These are phyloP conservation scores for Lathyrus sativus DNA, from an alignment of 306 rosid species.

Conservation along the genomic window DNA sequence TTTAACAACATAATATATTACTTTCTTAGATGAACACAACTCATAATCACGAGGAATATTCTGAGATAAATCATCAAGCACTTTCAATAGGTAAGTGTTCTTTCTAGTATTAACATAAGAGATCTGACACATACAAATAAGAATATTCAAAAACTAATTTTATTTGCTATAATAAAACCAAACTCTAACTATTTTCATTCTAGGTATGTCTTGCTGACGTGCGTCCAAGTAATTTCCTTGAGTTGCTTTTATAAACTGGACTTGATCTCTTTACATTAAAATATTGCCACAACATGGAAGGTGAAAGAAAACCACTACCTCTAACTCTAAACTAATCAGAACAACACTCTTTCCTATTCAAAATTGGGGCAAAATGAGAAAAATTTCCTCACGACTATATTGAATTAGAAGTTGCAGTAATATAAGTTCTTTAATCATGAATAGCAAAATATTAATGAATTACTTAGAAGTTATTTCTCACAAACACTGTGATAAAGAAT, in stretches of 20 bases:
- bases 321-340: conserved; percentile 4
- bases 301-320: neutral
- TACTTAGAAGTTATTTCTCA: too few relatives aligned
- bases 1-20: neutral
- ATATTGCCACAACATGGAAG: neutral
- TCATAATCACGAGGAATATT: conserved; percentile 70
- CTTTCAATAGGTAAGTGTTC: conserved; percentile 81
- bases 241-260: too few relatives aligned
- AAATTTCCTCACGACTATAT: neutral
- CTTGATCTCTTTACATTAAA: too few relatives aligned
- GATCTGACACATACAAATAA: conserved; percentile 54
- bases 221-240: too few relatives aligned
- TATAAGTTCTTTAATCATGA: too few relatives aligned
- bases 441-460: too few relatives aligned
- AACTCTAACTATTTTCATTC: too few relatives aligned
- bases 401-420: neutral
- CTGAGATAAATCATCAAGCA: conserved; percentile 65
- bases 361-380: neutral
- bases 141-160: conserved; percentile 24
- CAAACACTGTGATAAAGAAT: too few relatives aligned
- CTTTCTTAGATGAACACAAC: conserved; percentile 81
- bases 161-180: conserved; percentile 1
- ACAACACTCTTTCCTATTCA: neutral
- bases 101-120: conserved; percentile 71
- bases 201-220: too few relatives aligned